A percentile compares a stretch with the other conserved stretches of the same genome.
phyloP scores from a whole-genome alignment of 2,329 filamentous ascomycete genomes.

The Apiospora arundinis region DNA sequence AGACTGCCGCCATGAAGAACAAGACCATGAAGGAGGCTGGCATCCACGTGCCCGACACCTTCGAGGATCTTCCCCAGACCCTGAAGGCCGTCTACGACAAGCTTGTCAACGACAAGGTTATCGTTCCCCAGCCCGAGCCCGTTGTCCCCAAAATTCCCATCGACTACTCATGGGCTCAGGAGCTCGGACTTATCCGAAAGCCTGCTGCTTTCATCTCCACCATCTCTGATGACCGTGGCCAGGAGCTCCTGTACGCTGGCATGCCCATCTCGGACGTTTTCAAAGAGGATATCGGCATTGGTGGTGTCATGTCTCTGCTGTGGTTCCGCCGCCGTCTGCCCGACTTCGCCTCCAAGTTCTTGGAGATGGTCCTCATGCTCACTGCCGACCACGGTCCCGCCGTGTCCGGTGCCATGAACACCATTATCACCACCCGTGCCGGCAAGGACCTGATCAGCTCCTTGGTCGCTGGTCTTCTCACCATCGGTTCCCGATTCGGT shows the following conservation, averaged over 20 bases:
- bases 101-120: slow-evolving; percentile 82
- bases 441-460: slow-evolving; percentile 98
- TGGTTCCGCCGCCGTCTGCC: slow-evolving; percentile 99
- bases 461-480: slow-evolving; percentile 94
- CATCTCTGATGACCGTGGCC: slow-evolving; percentile 99
- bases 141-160: slow-evolving; percentile 98
- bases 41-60: slow-evolving; percentile 92
- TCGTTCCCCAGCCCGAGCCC: slow-evolving; percentile 87
- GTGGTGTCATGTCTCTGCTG: slow-evolving; percentile 98
- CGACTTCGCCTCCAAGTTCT: slow-evolving; percentile 95
- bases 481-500: slow-evolving; percentile 97
- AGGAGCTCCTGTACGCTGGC: slow-evolving; percentile 97
- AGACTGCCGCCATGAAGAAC: slow-evolving; percentile 97
- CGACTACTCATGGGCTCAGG: slow-evolving; percentile 99
- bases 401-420: slow-evolving; percentile 99
- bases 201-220: slow-evolving; percentile 99
- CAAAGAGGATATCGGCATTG: slow-evolving; percentile 97
- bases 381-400: slow-evolving; percentile 99
- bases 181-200: slow-evolving; percentile 99
- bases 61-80: slow-evolving; percentile 86
- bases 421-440: slow-evolving; percentile 98
- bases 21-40: slow-evolving; percentile 94
- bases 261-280: slow-evolving; percentile 99
- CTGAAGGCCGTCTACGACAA: slow-evolving; percentile 87
- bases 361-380: slow-evolving; percentile 99